phyloP scores from a whole-genome alignment of 768 basidiomycete genomes.

The Flagelloscypha sp. region DNA sequence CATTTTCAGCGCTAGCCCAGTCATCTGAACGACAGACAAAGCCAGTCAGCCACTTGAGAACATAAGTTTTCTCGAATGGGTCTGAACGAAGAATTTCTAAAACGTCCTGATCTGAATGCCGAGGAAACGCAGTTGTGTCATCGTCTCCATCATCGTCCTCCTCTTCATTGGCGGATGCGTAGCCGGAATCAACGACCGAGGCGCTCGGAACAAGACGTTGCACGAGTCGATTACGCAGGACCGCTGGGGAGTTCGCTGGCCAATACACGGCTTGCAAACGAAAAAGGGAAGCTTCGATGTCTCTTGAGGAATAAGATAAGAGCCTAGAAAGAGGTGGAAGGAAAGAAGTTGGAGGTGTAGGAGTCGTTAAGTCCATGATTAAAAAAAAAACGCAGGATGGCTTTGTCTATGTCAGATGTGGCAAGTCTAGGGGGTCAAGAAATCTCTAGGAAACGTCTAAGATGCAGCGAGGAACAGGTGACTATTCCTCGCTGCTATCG shows the following conservation, averaged over 20 bases:
- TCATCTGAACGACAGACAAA: conserved; percentile 52
- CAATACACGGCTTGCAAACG: conserved; percentile 48
- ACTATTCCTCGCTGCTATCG: conserved; percentile 42
- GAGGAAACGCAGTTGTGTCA: conserved; percentile 6
- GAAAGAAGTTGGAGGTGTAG: conserved; percentile 36
- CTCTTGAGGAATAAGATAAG: conserved; percentile 22
- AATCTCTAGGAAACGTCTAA: conserved; percentile 9
- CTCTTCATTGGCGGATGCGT: conserved; percentile 65
- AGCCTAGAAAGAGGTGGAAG: conserved; percentile 53
- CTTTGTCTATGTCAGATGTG: conserved; percentile 11
- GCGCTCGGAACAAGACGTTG: conserved; percentile 26
- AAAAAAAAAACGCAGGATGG: too few relatives aligned
- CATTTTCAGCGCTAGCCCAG: conserved; percentile 30
- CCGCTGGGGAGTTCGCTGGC: conserved; percentile 23
- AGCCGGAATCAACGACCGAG: conserved; percentile 63
- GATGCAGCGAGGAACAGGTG: conserved; percentile 27
- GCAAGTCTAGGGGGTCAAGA: conserved; percentile 10
- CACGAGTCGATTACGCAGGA: conserved; percentile 16
- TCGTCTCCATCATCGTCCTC: conserved; percentile 28
- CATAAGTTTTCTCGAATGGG: conserved; percentile 54
- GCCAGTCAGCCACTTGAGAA: conserved; percentile 70
- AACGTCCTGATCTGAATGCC: conserved; percentile 13
- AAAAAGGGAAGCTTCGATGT: conserved; percentile 32
- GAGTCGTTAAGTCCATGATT: conserved; percentile 6
- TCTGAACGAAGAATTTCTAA: conserved; percentile 50